Evolutionary conservation across 257 asterid genomes (phyloP).

Genomic region (Salvia miltiorrhiza): DNA sequence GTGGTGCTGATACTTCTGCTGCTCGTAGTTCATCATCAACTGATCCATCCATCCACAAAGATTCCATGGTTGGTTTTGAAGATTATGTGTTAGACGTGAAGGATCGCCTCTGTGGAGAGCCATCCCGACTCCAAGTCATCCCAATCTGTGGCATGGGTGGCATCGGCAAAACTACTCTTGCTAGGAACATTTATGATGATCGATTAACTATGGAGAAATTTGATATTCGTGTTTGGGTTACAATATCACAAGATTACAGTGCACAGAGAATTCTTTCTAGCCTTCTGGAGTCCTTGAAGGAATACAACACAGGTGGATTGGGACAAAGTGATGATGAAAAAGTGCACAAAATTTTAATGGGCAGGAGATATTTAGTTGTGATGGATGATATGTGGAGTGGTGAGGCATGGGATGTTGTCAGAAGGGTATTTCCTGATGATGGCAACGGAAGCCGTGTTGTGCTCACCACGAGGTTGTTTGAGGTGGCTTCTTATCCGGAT

Average conservation of each 20-base stretch:
- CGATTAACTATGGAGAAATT: background rate
- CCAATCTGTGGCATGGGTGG: constrained; percentile 24
- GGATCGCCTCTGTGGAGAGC: too few relatives aligned
- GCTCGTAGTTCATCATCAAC: too few relatives aligned
- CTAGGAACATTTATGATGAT: constrained; percentile 14
- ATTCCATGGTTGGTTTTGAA: too few relatives aligned
- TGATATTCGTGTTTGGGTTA: constrained; percentile 14
- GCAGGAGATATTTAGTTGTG: too few relatives aligned
- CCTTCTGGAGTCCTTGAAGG: background rate
- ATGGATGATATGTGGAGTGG: background rate
- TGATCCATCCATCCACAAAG: too few relatives aligned
- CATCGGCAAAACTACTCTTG: constrained; percentile 26
- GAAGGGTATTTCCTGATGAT: constrained; percentile 1
- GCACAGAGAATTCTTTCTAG: background rate
- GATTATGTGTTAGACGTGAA: too few relatives aligned
- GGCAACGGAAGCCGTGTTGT: background rate
- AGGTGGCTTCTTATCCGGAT: too few relatives aligned
- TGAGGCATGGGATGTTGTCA: background rate
- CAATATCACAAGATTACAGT: constrained; percentile 1
- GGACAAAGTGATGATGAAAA: background rate
- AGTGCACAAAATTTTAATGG: background rate
- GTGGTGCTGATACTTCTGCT: too few relatives aligned
- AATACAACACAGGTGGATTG: background rate
- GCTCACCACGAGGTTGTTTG: background rate
- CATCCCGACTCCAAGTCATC: too few relatives aligned